These are phyloP conservation scores for Exsudoporus floridanus DNA, from an alignment of 1,284 basidiomycete species.

Conservation along the genomic window DNA sequence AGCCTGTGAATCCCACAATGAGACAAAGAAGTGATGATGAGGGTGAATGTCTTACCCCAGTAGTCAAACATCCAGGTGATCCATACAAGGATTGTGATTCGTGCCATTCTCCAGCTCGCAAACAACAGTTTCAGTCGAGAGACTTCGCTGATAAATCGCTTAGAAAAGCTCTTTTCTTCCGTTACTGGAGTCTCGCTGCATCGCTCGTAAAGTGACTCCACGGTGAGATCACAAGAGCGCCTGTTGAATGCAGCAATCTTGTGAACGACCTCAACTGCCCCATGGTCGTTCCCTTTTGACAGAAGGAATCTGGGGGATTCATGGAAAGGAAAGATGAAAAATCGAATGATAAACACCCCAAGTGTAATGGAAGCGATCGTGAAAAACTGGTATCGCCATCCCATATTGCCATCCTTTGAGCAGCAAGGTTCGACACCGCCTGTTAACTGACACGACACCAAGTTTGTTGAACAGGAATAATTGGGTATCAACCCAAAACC, in stretches of 20 bases:
- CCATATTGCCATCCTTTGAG: constrained; percentile 20
- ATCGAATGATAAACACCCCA: constrained; percentile 14
- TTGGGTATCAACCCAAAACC: constrained; percentile 14
- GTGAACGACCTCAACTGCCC: constrained; percentile 17
- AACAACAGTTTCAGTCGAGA: constrained; percentile 16
- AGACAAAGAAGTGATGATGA: neutral
- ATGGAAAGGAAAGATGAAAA: constrained; percentile 21
- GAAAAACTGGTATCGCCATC: constrained; percentile 23
- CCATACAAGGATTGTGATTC: constrained; percentile 16
- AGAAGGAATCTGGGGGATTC: constrained; percentile 22
- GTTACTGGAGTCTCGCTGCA: neutral
- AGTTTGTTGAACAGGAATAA: constrained; percentile 14
- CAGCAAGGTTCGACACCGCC: constrained; percentile 15
- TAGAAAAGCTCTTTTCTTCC: neutral
- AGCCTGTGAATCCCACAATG: neutral
- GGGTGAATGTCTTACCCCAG: constrained; percentile 10
- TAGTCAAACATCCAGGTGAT: constrained; percentile 15
- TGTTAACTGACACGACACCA: constrained; percentile 17
- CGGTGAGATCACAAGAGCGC: constrained; percentile 13
- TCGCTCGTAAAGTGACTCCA: constrained; percentile 18
- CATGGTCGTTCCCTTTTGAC: constrained; percentile 13
- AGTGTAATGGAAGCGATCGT: constrained; percentile 13
- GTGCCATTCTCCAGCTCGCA: constrained; percentile 11
- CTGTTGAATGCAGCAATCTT: constrained; percentile 21
- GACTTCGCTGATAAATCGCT: constrained; percentile 8